A percentile compares a stretch with the other conserved stretches of the same genome.
Conservation (phyloP, 257 asterid genomes). For the Dorcoceras hygrometricum region DNA sequence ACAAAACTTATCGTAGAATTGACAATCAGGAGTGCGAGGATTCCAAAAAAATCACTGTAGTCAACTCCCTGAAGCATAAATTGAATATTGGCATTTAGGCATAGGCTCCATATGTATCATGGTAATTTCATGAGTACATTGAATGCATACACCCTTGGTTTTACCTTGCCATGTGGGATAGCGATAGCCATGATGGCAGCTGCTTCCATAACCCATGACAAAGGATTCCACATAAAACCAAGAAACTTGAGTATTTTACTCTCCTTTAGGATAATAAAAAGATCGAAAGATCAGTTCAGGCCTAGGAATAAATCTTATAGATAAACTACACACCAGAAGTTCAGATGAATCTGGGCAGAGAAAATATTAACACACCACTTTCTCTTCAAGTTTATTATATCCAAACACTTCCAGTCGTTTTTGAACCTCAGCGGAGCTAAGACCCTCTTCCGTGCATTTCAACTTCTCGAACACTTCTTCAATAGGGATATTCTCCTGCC, state of each 20-base stretch:
- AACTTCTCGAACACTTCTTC: slow-evolving; percentile 57
- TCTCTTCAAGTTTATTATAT: slow-evolving; percentile 70
- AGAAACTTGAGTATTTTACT: slow-evolving; percentile 59
- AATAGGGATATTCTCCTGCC: slow-evolving; percentile 61
- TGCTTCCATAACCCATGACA: slow-evolving; percentile 79
- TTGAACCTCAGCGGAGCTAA: slow-evolving; percentile 41
- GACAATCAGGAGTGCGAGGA: slow-evolving; percentile 44
- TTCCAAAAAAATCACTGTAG: slow-evolving; percentile 51
- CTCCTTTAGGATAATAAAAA: slow-evolving; percentile 37
- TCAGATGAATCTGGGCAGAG: background rate
- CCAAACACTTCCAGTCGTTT: slow-evolving; percentile 50
- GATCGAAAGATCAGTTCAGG: background rate
- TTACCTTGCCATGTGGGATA: slow-evolving; percentile 61
- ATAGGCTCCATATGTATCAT: background rate
- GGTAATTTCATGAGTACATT: background rate
- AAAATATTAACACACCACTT: slow-evolving; percentile 33
- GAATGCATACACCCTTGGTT: background rate
- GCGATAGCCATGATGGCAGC: slow-evolving; percentile 75
- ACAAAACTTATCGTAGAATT: slow-evolving; percentile 67
- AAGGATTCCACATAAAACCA: slow-evolving; percentile 82
- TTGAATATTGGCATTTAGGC: background rate
- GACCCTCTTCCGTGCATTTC: slow-evolving; percentile 51
- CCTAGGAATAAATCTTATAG: background rate
- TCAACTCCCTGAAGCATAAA: slow-evolving; percentile 33
- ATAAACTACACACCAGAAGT: background rate